Percentiles rank a stretch among this genome's conserved stretches.
Evolutionary conservation across 176 grass and related monocot genomes (phyloP).

Genomic region (Paspalum notatum): DNA sequence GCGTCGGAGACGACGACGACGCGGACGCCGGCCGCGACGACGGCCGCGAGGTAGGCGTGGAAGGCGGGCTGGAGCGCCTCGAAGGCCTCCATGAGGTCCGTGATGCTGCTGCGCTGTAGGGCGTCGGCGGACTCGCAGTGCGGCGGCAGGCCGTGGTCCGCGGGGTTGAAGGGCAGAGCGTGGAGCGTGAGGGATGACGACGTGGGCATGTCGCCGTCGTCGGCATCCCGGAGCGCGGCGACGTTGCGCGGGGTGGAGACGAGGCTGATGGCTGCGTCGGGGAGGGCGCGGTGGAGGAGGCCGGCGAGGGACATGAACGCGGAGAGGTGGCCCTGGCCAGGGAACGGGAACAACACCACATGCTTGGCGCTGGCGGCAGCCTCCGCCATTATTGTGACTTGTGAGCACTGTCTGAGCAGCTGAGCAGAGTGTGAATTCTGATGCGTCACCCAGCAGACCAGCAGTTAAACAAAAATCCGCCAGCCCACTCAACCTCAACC

Average conservation of each 20-base stretch:
- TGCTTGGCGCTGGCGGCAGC: neutral
- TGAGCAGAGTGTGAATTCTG: no score
- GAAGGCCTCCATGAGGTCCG: neutral
- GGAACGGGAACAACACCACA: constrained; percentile 10
- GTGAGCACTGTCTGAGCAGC: neutral
- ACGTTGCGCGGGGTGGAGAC: constrained; percentile 30
- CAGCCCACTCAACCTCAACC: no score
- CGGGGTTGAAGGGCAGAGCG: neutral
- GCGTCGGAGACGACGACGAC: neutral
- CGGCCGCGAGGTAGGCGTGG: neutral
- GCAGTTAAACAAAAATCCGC: no score
- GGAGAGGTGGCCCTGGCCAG: constrained; percentile 3
- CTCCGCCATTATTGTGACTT: neutral
- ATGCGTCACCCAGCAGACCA: no score
- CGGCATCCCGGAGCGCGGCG: neutral
- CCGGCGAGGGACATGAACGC: neutral
- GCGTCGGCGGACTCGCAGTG: neutral
- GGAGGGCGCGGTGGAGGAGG: neutral
- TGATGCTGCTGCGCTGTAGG: neutral
- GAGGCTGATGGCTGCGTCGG: neutral
- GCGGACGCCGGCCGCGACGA: neutral
- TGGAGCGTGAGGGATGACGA: neutral
- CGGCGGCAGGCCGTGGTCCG: neutral
- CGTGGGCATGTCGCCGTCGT: neutral
- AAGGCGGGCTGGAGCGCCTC: neutral